A percentile compares a stretch with the other conserved stretches of the same genome.
Evolutionary conservation across 2,329 filamentous ascomycete species (phyloP).

Genomic region (Fusarium clavum): DNA sequence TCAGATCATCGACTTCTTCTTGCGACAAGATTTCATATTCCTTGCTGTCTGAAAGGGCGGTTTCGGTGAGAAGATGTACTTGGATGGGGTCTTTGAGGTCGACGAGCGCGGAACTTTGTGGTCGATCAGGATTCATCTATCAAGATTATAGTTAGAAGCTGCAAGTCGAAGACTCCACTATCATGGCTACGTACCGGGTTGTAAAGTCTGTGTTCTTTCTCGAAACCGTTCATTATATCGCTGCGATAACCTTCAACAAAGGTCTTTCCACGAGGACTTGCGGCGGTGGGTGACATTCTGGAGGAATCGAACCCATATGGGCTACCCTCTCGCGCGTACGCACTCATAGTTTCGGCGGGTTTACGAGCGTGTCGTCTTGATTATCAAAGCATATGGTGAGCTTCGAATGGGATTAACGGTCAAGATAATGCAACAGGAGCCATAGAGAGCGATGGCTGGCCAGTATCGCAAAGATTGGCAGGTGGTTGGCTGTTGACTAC

Average conservation of each 20-base stretch:
- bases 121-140: constrained; percentile 63
- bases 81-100: constrained; percentile 80
- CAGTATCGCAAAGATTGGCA: constrained; percentile 12
- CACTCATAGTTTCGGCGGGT: constrained; percentile 53
- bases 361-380: constrained; percentile 31
- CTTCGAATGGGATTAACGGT: constrained; percentile 7
- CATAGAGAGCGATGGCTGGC: constrained; percentile 40
- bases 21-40: constrained; percentile 87
- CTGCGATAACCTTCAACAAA: constrained; percentile 70
- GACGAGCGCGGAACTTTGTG: constrained; percentile 67
- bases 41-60: constrained; percentile 88
- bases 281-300: constrained; percentile 50
- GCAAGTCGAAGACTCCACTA: background rate
- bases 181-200: constrained; percentile 64
- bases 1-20: constrained; percentile 90
- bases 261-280: constrained; percentile 59
- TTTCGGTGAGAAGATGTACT: constrained; percentile 93
- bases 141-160: constrained; percentile 22
- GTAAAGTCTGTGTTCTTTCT: constrained; percentile 64
- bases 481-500: constrained; percentile 27
- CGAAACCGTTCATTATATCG: constrained; percentile 65
- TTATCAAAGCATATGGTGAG: constrained; percentile 42
- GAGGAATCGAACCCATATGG: constrained; percentile 52
- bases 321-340: constrained; percentile 51
- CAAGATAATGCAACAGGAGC: constrained; percentile 26